Evolutionary conservation across 139 green algal species (phyloP).

Genomic region (Nannochloris sp.): DNA sequence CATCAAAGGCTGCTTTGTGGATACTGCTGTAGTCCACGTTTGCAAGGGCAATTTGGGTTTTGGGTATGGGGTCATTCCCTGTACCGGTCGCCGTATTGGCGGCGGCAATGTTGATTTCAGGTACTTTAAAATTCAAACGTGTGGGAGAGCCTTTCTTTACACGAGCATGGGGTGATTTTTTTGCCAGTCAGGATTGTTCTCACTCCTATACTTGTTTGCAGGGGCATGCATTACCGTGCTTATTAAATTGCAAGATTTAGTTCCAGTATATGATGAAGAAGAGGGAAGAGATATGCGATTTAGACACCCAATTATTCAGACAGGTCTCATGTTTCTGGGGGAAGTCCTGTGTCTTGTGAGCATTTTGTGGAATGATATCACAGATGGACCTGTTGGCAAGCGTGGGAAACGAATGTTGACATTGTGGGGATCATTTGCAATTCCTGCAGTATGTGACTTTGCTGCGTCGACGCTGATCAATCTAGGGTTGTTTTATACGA

Average conservation of each 20-base stretch:
- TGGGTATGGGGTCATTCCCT: no score
- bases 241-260: slow-evolving; percentile 73
- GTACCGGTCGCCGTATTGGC: slow-evolving; percentile 14
- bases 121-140: neutral
- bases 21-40: no score
- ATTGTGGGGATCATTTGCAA: slow-evolving; percentile 40
- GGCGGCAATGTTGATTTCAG: slow-evolving; percentile 28
- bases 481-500: slow-evolving; percentile 78
- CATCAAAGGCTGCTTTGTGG: no score
- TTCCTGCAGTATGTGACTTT: slow-evolving; percentile 71
- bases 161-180: no score
- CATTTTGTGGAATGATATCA: neutral
- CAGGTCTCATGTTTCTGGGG: slow-evolving; percentile 66
- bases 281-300: slow-evolving; percentile 46
- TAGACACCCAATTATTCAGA: slow-evolving; percentile 66
- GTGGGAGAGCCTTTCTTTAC: no score
- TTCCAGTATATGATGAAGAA: slow-evolving; percentile 30
- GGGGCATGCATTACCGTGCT: slow-evolving; percentile 76
- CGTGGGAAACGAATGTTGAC: neutral
- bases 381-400: neutral
- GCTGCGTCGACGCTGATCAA: slow-evolving; percentile 72
- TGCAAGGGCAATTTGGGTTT: no score
- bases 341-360: slow-evolving; percentile 53
- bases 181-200: no score
- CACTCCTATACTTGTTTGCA: neutral